Conservation (phyloP, 1,284 basidiomycete species). For the Sporisorium sorghi region DNA sequence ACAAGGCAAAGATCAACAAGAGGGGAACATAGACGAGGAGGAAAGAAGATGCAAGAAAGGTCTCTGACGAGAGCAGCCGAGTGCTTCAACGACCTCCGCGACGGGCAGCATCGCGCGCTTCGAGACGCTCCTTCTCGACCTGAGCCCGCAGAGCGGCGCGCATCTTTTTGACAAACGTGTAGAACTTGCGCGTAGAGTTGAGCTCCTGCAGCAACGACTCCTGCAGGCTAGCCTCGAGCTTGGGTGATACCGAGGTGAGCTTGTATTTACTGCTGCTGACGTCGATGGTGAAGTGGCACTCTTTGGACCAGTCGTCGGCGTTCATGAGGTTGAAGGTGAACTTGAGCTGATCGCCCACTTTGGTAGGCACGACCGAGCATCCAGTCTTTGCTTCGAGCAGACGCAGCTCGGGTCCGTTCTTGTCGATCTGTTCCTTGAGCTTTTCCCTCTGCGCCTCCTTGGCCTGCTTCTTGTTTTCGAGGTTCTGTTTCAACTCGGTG, state of each 20-base stretch:
- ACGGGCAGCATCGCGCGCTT: constrained; percentile 39
- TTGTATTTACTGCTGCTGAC: constrained; percentile 48
- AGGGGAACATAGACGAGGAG: no score
- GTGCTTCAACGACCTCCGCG: constrained; percentile 23
- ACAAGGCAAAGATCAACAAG: constrained; percentile 1
- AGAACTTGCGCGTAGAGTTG: constrained; percentile 54
- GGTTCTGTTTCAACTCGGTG: constrained; percentile 47
- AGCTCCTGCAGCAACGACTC: constrained; percentile 48
- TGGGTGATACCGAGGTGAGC: constrained; percentile 41
- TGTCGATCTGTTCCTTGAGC: constrained; percentile 52
- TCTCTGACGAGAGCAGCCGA: neutral
- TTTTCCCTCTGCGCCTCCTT: constrained; percentile 47
- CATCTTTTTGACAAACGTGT: constrained; percentile 57
- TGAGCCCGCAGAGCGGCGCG: constrained; percentile 38
- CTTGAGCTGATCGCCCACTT: constrained; percentile 53
- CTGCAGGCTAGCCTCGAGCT: constrained; percentile 31
- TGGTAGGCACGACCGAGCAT: constrained; percentile 47
- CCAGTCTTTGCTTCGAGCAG: constrained; percentile 55
- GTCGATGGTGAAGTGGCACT: constrained; percentile 53
- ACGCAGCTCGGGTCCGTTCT: constrained; percentile 57
- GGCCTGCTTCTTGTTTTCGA: constrained; percentile 48
- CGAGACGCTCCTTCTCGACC: constrained; percentile 46
- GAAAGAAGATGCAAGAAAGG: neutral
- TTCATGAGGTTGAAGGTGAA: constrained; percentile 56
- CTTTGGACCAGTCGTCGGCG: constrained; percentile 50